These are phyloP conservation scores for Plasmodium gaboni DNA, from an alignment of 169 alveolate species.

Conservation along the genomic window DNA sequence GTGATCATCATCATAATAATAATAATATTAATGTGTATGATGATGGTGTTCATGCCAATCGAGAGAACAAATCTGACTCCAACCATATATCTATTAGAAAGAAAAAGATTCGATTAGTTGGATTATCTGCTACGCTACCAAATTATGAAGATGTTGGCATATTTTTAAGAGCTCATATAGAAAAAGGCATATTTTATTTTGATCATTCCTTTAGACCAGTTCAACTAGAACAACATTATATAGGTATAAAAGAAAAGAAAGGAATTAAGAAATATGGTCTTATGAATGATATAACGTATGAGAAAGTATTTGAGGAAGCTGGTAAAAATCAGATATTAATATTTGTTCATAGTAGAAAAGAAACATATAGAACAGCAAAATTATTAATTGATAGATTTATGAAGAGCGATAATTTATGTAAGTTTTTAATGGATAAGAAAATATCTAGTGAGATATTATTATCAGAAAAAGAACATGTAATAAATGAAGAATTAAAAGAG, in stretches of 20 bases:
- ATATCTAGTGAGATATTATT: conserved; percentile 93
- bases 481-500: conserved; percentile 94
- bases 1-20: conserved; percentile 58
- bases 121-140: conserved; percentile 99
- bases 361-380: conserved; percentile 97
- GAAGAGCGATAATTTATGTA: conserved; percentile 88
- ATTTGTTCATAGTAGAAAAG: conserved; percentile 99
- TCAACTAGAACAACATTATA: conserved; percentile 95
- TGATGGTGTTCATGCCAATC: no score
- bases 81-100: neutral
- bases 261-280: conserved; percentile 95
- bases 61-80: no score
- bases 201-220: conserved; percentile 99
- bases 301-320: conserved; percentile 90
- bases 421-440: conserved; percentile 92
- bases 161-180: conserved; percentile 94
- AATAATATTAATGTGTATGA: no score
- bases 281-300: conserved; percentile 97
- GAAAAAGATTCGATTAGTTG: conserved; percentile 90
- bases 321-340: conserved; percentile 94
- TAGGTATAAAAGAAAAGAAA: conserved; percentile 99
- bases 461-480: conserved; percentile 91
- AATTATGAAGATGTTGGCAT: conserved; percentile 99
- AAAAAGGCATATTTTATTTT: conserved; percentile 95
- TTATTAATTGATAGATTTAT: conserved; percentile 93